These are phyloP conservation scores for Termitomyces sp. DNA, from an alignment of 768 basidiomycete species.

Conservation along the genomic window DNA sequence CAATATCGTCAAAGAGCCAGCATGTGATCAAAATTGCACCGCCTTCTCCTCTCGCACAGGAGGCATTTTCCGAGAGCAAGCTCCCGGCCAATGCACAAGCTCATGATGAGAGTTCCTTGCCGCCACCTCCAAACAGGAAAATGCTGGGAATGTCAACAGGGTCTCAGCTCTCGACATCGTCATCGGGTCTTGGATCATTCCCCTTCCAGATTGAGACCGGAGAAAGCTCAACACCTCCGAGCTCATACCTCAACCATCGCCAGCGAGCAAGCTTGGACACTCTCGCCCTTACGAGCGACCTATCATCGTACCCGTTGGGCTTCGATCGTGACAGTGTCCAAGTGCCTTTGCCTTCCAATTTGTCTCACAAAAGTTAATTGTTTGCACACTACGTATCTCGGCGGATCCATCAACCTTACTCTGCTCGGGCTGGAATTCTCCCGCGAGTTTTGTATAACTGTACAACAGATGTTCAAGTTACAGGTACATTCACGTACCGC, in stretches of 20 bases:
- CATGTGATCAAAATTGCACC: conserved; percentile 37
- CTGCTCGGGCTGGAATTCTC: conserved; percentile 9
- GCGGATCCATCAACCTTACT: conserved; percentile 3
- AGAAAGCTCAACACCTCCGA: conserved; percentile 26
- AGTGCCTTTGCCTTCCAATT: conserved; percentile 18
- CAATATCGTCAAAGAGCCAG: conserved; percentile 35
- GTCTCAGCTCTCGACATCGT: conserved; percentile 72
- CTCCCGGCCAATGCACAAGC: conserved; percentile 14
- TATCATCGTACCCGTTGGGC: conserved; percentile 78
- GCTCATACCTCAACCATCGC: conserved; percentile 33
- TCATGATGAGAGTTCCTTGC: conserved; percentile 25
- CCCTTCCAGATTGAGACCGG: conserved; percentile 82
- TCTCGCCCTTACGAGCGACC: conserved; percentile 73
- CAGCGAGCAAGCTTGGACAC: conserved; percentile 84
- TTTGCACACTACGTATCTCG: neutral
- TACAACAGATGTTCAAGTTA: conserved; percentile 11
- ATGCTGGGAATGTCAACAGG: conserved; percentile 68
- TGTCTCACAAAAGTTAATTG: conserved; percentile 12
- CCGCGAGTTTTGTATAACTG: conserved; percentile 13
- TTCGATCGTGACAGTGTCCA: conserved; percentile 51
- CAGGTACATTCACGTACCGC: conserved; percentile 4
- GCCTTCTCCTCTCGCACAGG: conserved; percentile 55
- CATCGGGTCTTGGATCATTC: conserved; percentile 79
- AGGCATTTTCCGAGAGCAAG: conserved; percentile 27
- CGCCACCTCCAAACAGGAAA: conserved; percentile 53